Base-by-base conservation (phyloP, 805 yeast species). In the Gaillardinia entomophila region DNA sequence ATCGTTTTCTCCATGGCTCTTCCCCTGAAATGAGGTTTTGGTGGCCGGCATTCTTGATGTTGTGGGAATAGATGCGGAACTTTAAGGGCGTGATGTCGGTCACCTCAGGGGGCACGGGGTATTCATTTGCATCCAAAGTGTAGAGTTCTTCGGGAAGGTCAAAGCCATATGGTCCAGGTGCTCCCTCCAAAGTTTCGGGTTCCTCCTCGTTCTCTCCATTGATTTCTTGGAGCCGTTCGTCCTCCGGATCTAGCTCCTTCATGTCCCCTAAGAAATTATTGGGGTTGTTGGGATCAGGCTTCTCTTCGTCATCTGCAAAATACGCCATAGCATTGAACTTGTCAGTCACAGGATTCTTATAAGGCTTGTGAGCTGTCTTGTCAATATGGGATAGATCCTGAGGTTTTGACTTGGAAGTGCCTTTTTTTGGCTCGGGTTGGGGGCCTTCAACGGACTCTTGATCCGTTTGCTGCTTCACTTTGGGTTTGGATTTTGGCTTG, bases 1-100 rank as follows among this genome's bases (percentile, higher is more conserved):
- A 36, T 14, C 65, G 35, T 12, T 41, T 34, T 1, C 28, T 26
- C 65, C 65, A 58, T 16, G 46, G 40, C 22, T 33, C 40, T 38
- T 58, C 65, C 10, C 57, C 62, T 1, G 43, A 34, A 12, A 31
- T 53, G 4, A 55, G 38, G 6, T 27, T 31, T 6, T 35, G 41
- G 33, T 46, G 49, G 15, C 50, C 55, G 6, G 58, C 63, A 35
- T 53, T 57, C 27, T 56, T 58, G 33, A 60, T 45, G 42, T 60
- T 60, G 33, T 60, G 66, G 10, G 63, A 52, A 36, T 60, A 60
- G n/a, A 60, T 40, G 14, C 67, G 45, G 37, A 60, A 53, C n/a
- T 26, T 32, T 3, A 57, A 20, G 3, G 51, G 43, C 1, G 27
- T 34, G 23, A 42, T 27, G 23, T 46, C 40, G 1, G 51, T 42